Conservation (phyloP, 495 filamentous ascomycete species). For the Parachaetomium inaequale region DNA sequence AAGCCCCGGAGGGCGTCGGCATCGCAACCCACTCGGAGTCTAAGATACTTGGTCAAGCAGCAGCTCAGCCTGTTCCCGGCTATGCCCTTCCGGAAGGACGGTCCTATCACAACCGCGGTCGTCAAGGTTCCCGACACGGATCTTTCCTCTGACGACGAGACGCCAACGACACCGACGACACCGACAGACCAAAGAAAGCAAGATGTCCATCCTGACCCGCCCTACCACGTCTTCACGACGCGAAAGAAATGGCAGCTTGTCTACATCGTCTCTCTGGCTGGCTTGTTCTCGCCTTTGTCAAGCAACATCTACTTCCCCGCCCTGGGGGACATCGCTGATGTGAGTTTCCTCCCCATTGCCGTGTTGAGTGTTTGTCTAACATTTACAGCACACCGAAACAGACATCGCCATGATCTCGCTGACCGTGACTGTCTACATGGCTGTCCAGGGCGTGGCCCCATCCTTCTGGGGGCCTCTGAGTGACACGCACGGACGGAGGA, state of each 20-base stretch:
- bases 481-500: background rate
- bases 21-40: background rate
- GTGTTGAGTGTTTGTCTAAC: background rate
- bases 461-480: background rate
- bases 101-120: background rate
- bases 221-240: background rate
- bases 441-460: background rate
- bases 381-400: background rate
- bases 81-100: background rate
- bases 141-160: background rate
- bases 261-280: background rate
- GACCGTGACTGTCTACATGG: background rate
- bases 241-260: background rate
- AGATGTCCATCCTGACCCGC: background rate
- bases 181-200: background rate
- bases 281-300: background rate
- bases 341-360: background rate
- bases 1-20: background rate
- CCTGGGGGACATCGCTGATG: background rate
- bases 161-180: background rate
- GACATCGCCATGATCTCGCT: background rate
- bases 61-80: background rate
- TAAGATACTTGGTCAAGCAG: background rate
- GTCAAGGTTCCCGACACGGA: background rate
- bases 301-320: background rate